These are phyloP conservation scores for Clarireedia hainanense DNA, from an alignment of 2,329 filamentous ascomycete species.

Conservation along the genomic window DNA sequence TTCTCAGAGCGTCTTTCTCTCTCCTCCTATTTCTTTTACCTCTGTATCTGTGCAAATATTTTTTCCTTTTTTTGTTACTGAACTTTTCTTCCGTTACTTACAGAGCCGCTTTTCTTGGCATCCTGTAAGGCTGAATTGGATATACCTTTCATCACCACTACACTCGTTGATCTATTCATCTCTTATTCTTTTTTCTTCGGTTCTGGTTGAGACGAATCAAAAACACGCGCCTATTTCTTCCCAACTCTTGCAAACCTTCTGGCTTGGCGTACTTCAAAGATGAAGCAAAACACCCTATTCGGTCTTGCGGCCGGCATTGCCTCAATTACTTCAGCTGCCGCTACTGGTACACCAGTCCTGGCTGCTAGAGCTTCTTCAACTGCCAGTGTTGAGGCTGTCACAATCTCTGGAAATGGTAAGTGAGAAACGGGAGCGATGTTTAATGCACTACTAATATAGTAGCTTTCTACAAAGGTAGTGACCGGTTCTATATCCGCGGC, in stretches of 20 bases:
- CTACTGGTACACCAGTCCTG: slow-evolving; percentile 16
- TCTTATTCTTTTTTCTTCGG: neutral
- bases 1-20: neutral
- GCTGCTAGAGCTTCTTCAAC: slow-evolving; percentile 18
- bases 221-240: neutral
- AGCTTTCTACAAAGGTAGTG: slow-evolving; percentile 28
- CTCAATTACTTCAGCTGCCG: slow-evolving; percentile 8
- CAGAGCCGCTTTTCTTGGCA: slow-evolving; percentile 1
- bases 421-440: neutral
- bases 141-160: neutral
- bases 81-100: slow-evolving; percentile 1
- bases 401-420: slow-evolving; percentile 24
- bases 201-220: neutral
- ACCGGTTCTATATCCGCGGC: slow-evolving; percentile 49
- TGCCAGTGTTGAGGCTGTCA: slow-evolving; percentile 15
- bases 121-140: neutral
- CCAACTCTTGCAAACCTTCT: neutral
- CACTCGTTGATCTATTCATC: neutral
- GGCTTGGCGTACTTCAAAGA: neutral
- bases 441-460: neutral
- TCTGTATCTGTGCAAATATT: neutral
- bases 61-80: neutral
- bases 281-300: slow-evolving; percentile 7
- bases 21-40: neutral
- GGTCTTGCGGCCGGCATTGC: slow-evolving; percentile 2